Conservation (phyloP, 257 asterid genomes). For the Thymus mandschuricus region DNA sequence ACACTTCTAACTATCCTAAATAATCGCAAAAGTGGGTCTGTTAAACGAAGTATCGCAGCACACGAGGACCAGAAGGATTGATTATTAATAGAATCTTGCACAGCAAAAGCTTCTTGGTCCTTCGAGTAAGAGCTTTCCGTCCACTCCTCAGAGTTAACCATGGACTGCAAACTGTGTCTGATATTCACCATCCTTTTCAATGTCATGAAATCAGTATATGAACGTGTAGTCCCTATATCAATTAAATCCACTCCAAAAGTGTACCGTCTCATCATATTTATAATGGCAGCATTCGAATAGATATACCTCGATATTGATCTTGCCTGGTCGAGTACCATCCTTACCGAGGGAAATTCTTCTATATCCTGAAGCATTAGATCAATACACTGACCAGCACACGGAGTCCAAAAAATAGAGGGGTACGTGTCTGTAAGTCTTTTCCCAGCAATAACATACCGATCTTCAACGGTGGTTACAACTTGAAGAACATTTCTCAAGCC, state of each 20-base stretch:
- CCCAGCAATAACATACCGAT: conserved; percentile 73
- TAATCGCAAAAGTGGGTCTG: conserved; percentile 74
- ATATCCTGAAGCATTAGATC: conserved; percentile 84
- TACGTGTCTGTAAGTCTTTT: conserved; percentile 65
- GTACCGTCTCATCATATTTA: conserved; percentile 81
- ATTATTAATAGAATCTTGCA: conserved; percentile 51
- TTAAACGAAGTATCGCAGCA: conserved; percentile 47
- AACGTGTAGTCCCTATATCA: conserved; percentile 63
- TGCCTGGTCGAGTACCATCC: conserved; percentile 68
- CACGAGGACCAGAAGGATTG: conserved; percentile 83
- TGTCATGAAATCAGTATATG: conserved; percentile 71
- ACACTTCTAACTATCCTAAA: conserved; percentile 73
- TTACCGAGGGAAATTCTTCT: conserved; percentile 58
- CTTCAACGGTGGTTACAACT: conserved; percentile 73
- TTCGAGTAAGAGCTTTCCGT: conserved; percentile 73
- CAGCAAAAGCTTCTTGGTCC: conserved; percentile 60
- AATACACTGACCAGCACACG: conserved; percentile 80
- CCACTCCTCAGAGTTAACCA: conserved; percentile 95
- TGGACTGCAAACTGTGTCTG: conserved; percentile 73
- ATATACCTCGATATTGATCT: conserved; percentile 74
- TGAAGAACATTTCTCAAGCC: conserved; percentile 79
- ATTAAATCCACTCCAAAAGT: conserved; percentile 85
- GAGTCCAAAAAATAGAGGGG: conserved; percentile 85
- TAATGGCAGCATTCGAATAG: conserved; percentile 52
- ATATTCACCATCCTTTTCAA: conserved; percentile 72